A percentile compares a stretch with the other conserved stretches of the same genome.
Evolutionary conservation across 148 eudicot species (phyloP).

Genomic region (Amaranthus cruentus): DNA sequence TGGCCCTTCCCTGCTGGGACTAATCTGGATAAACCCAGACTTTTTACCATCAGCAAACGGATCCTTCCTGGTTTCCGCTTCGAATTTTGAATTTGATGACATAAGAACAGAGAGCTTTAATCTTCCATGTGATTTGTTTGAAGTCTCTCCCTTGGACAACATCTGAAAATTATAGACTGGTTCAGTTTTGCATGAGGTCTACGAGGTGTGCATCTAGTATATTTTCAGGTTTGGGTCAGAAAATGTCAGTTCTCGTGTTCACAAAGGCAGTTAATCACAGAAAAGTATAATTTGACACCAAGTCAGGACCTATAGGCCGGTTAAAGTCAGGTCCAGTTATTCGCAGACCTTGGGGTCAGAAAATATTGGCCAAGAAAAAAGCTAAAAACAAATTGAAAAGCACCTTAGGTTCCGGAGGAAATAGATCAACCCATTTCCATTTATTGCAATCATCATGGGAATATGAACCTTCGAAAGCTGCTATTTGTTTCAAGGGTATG

Average conservation of each 20-base stretch:
- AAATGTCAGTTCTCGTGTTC: no score
- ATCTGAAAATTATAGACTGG: conserved; percentile 33
- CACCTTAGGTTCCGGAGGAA: conserved; percentile 52
- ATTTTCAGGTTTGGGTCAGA: no score
- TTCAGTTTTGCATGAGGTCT: not conserved
- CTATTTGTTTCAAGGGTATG: conserved; percentile 54
- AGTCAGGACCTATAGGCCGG: no score
- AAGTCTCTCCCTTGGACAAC: conserved; percentile 23
- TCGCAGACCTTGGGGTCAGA: not conserved
- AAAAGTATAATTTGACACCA: no score
- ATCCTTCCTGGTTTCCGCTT: conserved; percentile 37
- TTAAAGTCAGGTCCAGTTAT: no score
- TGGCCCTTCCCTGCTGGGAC: conserved; percentile 84
- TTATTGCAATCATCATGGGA: conserved; percentile 22
- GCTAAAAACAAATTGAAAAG: conserved; percentile 9
- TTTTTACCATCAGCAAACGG: conserved; percentile 37
- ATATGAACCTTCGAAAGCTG: conserved; percentile 26
- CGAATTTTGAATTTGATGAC: conserved; percentile 49
- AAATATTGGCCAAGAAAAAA: not conserved
- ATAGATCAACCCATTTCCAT: conserved; percentile 64
- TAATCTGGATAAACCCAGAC: conserved; percentile 74
- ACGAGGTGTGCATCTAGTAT: not conserved
- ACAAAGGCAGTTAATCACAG: no score
- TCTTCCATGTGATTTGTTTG: conserved; percentile 42
- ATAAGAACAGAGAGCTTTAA: conserved; percentile 62